Evolutionary conservation across 2,329 filamentous ascomycete genomes (phyloP).

Genomic region (Stachybotrys elegans): DNA sequence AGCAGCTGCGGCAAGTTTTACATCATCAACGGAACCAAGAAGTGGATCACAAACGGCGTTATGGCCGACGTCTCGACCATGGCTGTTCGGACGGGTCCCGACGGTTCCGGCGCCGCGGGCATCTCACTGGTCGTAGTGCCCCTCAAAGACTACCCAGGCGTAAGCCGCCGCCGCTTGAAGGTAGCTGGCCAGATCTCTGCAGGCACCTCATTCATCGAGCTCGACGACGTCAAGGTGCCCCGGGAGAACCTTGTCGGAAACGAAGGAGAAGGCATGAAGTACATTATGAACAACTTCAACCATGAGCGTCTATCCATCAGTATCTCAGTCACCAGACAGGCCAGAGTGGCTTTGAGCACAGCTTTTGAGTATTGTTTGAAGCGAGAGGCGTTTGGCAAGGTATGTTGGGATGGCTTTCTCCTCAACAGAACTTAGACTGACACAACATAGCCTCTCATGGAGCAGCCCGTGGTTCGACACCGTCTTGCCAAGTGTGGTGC

Average conservation of each 20-base stretch:
- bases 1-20: conserved; percentile 60
- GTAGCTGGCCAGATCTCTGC: conserved; percentile 60
- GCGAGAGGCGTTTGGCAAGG: conserved; percentile 31
- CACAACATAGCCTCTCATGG: conserved; percentile 49
- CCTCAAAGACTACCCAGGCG: conserved; percentile 60
- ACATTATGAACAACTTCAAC: conserved; percentile 77
- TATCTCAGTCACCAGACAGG: conserved; percentile 57
- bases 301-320: conserved; percentile 67
- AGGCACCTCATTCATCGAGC: conserved; percentile 71
- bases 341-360: conserved; percentile 32
- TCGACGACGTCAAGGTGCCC: conserved; percentile 70
- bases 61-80: conserved; percentile 65
- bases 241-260: conserved; percentile 63
- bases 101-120: conserved; percentile 54
- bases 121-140: conserved; percentile 66
- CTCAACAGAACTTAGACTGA: not conserved
- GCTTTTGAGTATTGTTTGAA: conserved; percentile 33
- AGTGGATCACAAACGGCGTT: conserved; percentile 74
- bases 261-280: conserved; percentile 68
- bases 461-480: conserved; percentile 70
- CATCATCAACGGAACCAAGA: conserved; percentile 71
- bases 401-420: not conserved
- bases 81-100: conserved; percentile 64
- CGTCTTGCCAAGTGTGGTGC: conserved; percentile 67
- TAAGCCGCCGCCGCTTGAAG: conserved; percentile 62